Percentiles rank a stretch among this genome's conserved stretches.
These are phyloP conservation scores for Plenodomus lindquistii DNA, from an alignment of 2,329 filamentous ascomycete species.

Conservation along the genomic window DNA sequence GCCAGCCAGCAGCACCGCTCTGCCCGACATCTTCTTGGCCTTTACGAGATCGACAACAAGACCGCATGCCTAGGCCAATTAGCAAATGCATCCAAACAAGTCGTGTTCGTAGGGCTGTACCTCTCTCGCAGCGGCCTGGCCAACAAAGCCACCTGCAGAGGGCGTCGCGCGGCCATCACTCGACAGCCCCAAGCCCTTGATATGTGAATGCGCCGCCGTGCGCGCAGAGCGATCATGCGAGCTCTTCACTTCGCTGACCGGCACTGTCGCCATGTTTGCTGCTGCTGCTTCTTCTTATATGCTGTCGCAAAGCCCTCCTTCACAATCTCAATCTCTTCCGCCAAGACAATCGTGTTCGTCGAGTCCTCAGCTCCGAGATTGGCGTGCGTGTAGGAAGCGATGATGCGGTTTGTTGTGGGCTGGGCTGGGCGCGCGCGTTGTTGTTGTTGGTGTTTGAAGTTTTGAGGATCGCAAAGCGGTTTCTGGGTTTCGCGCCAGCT, in stretches of 20 bases:
- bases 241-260: conserved; percentile 83
- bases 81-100: conserved; percentile 3
- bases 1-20: conserved; percentile 89
- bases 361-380: neutral
- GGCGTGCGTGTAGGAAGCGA: neutral
- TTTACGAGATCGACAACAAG: conserved; percentile 95
- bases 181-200: conserved; percentile 89
- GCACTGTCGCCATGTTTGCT: conserved; percentile 43
- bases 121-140: conserved; percentile 85
- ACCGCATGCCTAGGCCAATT: conserved; percentile 73
- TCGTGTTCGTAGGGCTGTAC: conserved; percentile 52
- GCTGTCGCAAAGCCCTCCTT: conserved; percentile 11
- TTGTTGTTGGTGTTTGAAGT: conserved; percentile 18
- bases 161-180: conserved; percentile 81
- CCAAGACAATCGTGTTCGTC: neutral
- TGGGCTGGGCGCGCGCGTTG: conserved; percentile 13
- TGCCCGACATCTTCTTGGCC: conserved; percentile 95
- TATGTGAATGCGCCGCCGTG: conserved; percentile 96
- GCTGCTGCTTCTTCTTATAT: too few relatives aligned
- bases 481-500: conserved; percentile 12
- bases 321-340: neutral
- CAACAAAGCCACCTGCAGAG: conserved; percentile 76
- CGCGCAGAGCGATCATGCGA: conserved; percentile 80
- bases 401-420: conserved; percentile 3
- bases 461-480: conserved; percentile 14